Percentiles rank a stretch among this genome's conserved stretches.
phyloP scores from a whole-genome alignment of 805 yeast species.

The Tetrapisispora phaffii region DNA sequence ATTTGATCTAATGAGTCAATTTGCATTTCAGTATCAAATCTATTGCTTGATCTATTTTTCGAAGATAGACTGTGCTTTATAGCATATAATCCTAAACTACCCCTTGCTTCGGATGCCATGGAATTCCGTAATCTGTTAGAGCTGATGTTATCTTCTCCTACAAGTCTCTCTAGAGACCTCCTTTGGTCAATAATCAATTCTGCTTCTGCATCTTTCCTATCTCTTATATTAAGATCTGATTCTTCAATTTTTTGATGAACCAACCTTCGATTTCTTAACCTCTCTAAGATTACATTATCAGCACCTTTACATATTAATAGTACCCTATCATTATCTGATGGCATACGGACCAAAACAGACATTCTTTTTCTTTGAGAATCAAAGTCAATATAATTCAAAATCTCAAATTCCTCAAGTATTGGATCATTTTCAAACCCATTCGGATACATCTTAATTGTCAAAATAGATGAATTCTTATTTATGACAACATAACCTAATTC shows the following conservation, averaged over 20 bases:
- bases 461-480: conserved; percentile 49
- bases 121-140: conserved; percentile 29
- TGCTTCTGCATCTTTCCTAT: conserved; percentile 72
- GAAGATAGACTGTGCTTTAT: conserved; percentile 24
- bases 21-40: conserved; percentile 21
- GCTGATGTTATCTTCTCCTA: conserved; percentile 14
- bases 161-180: conserved; percentile 34
- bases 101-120: conserved; percentile 14
- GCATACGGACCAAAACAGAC: conserved; percentile 77
- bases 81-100: conserved; percentile 26
- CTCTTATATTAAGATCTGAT: conserved; percentile 43
- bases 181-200: conserved; percentile 54
- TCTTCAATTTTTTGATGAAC: conserved; percentile 61
- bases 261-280: conserved; percentile 46
- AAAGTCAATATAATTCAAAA: conserved; percentile 77
- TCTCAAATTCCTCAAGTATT: conserved; percentile 55
- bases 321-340: conserved; percentile 50
- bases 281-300: conserved; percentile 76
- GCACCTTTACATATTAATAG: conserved; percentile 91
- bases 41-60: conserved; percentile 7
- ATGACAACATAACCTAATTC: conserved; percentile 86
- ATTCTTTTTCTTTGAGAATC: conserved; percentile 83
- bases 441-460: conserved; percentile 73
- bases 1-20: conserved; percentile 42
- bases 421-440: conserved; percentile 63